Evolutionary conservation across 176 grass and related monocot species (phyloP).

Genomic region (Cenchrus purpureus): DNA sequence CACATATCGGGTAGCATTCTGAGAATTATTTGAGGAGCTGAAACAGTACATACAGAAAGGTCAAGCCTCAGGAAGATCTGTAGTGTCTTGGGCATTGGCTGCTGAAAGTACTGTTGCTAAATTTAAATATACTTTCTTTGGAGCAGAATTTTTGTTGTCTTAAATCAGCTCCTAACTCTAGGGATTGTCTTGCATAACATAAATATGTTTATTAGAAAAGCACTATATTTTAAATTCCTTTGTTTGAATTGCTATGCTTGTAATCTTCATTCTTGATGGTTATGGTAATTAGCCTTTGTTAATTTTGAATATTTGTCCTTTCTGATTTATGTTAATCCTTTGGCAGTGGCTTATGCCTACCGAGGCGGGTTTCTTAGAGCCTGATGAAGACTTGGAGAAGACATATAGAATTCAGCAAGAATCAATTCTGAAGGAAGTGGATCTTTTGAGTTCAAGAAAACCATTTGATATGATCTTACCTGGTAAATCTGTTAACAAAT

Average conservation of each 20-base stretch:
- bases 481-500: slow-evolving; percentile 47
- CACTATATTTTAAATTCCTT: not conserved
- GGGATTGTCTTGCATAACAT: not conserved
- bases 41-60: not conserved
- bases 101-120: slow-evolving; percentile 1
- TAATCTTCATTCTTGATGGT: slow-evolving; percentile 3
- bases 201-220: not conserved
- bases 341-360: slow-evolving; percentile 81
- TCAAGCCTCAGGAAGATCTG: slow-evolving; percentile 1
- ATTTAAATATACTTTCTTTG: not conserved
- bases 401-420: slow-evolving; percentile 61
- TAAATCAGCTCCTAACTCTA: not conserved
- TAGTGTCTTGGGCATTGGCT: not conserved
- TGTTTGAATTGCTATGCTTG: not conserved
- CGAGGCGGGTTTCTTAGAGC: slow-evolving; percentile 71
- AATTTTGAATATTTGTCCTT: not conserved
- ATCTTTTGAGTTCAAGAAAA: slow-evolving; percentile 68
- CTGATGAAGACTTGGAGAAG: slow-evolving; percentile 78
- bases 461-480: slow-evolving; percentile 97
- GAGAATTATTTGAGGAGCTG: not conserved
- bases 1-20: not conserved
- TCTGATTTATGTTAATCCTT: slow-evolving; percentile 34
- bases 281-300: not conserved
- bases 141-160: not conserved
- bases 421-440: slow-evolving; percentile 51